Conservation (phyloP, 331 rosid species). For the Rosa hybrid region DNA sequence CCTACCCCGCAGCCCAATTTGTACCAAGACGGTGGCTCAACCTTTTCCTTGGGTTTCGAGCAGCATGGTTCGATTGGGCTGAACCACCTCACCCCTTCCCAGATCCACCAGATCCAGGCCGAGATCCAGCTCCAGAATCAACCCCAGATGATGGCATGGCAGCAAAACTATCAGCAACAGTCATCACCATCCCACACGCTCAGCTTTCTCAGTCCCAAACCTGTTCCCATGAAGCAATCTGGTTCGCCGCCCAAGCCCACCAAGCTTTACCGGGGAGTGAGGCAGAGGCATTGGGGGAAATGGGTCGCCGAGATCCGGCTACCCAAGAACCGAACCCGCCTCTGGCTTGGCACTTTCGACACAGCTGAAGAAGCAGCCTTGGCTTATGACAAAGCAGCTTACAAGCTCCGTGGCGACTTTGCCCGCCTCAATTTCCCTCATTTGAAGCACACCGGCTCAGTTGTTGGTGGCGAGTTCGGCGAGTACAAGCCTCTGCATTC, state of each 20-base stretch:
- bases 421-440: slow-evolving; percentile 93
- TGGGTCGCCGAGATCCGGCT: slow-evolving; percentile 99
- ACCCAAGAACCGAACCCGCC: slow-evolving; percentile 89
- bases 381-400: slow-evolving; percentile 96
- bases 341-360: slow-evolving; percentile 96
- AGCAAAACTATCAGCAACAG: slow-evolving; percentile 15
- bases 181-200: slow-evolving; percentile 8
- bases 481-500: slow-evolving; percentile 88
- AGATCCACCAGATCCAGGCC: slow-evolving; percentile 74
- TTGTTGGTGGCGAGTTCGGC: slow-evolving; percentile 65
- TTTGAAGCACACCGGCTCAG: slow-evolving; percentile 66
- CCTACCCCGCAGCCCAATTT: slow-evolving; percentile 36
- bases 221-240: slow-evolving; percentile 74
- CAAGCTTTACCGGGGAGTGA: slow-evolving; percentile 90
- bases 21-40: slow-evolving; percentile 37
- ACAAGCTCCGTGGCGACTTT: slow-evolving; percentile 94
- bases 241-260: slow-evolving; percentile 68
- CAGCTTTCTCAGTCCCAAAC: slow-evolving; percentile 59
- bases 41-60: slow-evolving; percentile 55
- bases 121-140: slow-evolving; percentile 55
- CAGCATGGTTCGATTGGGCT: slow-evolving; percentile 58
- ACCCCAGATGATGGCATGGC: slow-evolving; percentile 14
- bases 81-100: slow-evolving; percentile 63
- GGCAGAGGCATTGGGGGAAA: slow-evolving; percentile 99
- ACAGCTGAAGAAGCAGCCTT: slow-evolving; percentile 98